Evolutionary conservation across 208 protist species (phyloP).

Genomic region (Angomonas deanei): DNA sequence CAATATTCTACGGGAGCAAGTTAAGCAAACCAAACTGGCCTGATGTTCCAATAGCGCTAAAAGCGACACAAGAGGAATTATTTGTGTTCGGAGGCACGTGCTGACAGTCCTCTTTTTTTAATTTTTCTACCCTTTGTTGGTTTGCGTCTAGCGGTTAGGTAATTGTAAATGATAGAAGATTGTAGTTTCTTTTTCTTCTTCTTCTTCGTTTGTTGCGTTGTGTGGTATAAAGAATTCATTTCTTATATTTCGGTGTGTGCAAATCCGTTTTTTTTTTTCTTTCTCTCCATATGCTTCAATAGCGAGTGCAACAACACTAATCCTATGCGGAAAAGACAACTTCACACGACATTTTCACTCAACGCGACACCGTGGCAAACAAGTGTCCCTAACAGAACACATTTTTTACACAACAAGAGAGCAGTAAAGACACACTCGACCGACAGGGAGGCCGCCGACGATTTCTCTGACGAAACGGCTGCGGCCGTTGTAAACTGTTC

Average conservation of each 20-base stretch:
- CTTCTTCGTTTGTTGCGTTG: not conserved
- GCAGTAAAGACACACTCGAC: too few relatives aligned
- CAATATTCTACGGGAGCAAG: constrained; percentile 51
- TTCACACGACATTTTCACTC: not conserved
- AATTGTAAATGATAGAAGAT: not conserved
- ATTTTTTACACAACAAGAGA: too few relatives aligned
- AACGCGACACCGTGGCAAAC: not conserved
- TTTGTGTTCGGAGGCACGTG: not conserved
- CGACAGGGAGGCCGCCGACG: too few relatives aligned
- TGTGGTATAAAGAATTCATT: not conserved
- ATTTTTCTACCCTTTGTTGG: constrained; percentile 8
- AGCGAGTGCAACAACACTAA: too few relatives aligned
- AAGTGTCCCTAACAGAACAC: too few relatives aligned
- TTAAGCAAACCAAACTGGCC: not conserved
- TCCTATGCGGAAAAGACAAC: not conserved
- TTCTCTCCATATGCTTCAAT: not conserved
- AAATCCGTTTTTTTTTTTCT: not conserved
- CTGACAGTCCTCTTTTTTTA: constrained; percentile 10
- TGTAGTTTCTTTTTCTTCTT: constrained; percentile 8
- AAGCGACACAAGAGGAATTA: not conserved
- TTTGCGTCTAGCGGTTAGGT: not conserved
- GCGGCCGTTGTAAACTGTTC: not conserved
- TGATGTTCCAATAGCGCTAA: too few relatives aligned
- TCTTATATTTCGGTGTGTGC: not conserved
- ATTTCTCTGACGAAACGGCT: too few relatives aligned